Conservation (phyloP, 2,329 filamentous ascomycete species). For the Periglandula ipomoeae region DNA sequence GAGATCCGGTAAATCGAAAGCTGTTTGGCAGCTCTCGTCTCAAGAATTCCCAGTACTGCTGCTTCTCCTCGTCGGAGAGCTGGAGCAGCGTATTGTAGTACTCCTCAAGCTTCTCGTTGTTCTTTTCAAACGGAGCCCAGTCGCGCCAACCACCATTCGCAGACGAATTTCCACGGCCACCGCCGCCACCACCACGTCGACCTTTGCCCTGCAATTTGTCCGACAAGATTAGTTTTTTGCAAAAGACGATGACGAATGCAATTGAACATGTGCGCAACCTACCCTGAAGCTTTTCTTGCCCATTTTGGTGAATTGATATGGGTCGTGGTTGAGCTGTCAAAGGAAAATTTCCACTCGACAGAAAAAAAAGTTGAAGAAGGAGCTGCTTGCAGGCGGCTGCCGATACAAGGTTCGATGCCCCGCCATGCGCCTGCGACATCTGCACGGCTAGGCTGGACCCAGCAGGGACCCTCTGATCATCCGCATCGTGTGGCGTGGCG, state of each 20-base stretch:
- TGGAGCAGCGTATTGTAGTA: constrained; percentile 78
- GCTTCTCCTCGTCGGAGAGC: constrained; percentile 67
- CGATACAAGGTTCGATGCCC: neutral
- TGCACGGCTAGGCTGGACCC: neutral
- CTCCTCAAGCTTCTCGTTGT: constrained; percentile 75
- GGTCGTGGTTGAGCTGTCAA: neutral
- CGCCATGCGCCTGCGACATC: neutral
- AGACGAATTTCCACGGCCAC: constrained; percentile 16
- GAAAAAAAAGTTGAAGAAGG: neutral
- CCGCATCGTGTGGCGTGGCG: no score
- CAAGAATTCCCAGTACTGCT: constrained; percentile 76
- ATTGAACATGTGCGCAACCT: constrained; percentile 6
- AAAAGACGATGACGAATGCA: neutral
- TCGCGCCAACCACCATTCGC: constrained; percentile 22
- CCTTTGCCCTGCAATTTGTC: constrained; percentile 22
- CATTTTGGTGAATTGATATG: constrained; percentile 19
- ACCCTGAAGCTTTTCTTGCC: constrained; percentile 29
- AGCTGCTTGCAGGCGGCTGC: neutral
- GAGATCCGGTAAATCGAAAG: constrained; percentile 94
- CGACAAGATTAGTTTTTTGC: constrained; percentile 8
- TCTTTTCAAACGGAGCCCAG: constrained; percentile 49
- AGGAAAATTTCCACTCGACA: constrained; percentile 1
- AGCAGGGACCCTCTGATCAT: no score
- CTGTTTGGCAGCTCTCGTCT: constrained; percentile 87
- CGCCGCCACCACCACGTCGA: constrained; percentile 25